Evolutionary conservation across 768 basidiomycete species (phyloP), one percentile per base, ranked within the genome.

Genomic region (Auricularia cornea): DNA sequence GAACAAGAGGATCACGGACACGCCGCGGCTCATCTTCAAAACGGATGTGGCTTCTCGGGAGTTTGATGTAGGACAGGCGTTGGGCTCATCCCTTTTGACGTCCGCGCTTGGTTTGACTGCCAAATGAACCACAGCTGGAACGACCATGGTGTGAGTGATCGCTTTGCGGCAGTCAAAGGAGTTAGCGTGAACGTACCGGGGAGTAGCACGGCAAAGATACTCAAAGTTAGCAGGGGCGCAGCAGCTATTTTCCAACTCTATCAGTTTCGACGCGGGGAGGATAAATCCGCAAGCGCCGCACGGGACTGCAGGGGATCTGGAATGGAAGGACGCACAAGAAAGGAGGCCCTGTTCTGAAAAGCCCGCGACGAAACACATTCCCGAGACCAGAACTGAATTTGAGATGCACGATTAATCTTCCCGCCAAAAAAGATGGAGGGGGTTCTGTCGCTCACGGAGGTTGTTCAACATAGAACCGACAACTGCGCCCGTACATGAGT

Each of bases 311-410:
- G 0, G 20, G 54, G 54, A 57, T 16, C 26, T n/a, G n/a, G n/a
- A n/a, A n/a, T n/a, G 4, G 11, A 14, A 16, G 14, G 3, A 78
- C 88, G 70, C 66, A 90, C 90, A 86, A 44, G 81, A 74, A 59
- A 86, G 85, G 68, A 92, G 89, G 1, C 86, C 90, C 74, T 92
- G 91, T 67, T 92, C 87, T n/a, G 87, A 88, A 70, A 84, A 92
- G 67, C 90, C 91, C 26, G 88, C 90, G 67, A 93, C 92, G 76
- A 93, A 93, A 70, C 91, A 92, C 92, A 94, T 92, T 59, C 92
- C 92, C 32, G 93, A 80, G 20, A 94, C 86, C 59, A 94, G 80
- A 35, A 92, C 88, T 89, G 54, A 23, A 44, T 23, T 23, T 59
- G n/a, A n/a, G 20, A 57, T 38, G 63, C 29, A 64, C n/a, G 60